A percentile compares a stretch with the other conserved stretches of the same genome.
These are phyloP conservation scores for Huntiella bhutanensis DNA, from an alignment of 2,329 filamentous ascomycete species.

Conservation along the genomic window DNA sequence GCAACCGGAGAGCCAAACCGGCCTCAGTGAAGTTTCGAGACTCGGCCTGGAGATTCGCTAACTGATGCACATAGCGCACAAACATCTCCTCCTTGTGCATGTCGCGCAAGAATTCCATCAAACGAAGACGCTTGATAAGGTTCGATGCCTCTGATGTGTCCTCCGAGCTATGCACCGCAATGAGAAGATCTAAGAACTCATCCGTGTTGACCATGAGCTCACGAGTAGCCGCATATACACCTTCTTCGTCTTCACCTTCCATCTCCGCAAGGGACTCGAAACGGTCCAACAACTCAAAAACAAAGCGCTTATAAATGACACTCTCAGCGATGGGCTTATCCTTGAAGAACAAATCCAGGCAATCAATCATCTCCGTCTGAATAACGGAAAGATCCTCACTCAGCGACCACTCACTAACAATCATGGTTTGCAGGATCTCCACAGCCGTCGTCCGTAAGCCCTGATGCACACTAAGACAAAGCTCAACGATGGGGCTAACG, in stretches of 20 bases:
- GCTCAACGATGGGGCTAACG: constrained; percentile 76
- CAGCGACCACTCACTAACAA: constrained; percentile 92
- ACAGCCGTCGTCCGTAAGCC: constrained; percentile 78
- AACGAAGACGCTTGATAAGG: constrained; percentile 68
- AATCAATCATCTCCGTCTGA: constrained; percentile 93
- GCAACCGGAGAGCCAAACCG: constrained; percentile 70
- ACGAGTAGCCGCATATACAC: constrained; percentile 55
- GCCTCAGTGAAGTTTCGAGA: constrained; percentile 71
- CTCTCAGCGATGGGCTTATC: constrained; percentile 72
- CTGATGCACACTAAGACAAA: constrained; percentile 90
- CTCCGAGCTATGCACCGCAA: constrained; percentile 69
- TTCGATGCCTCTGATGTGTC: constrained; percentile 55
- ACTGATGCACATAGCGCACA: constrained; percentile 83
- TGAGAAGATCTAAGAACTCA: constrained; percentile 75
- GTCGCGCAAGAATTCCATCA: constrained; percentile 93
- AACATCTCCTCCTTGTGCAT: constrained; percentile 97
- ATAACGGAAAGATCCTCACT: constrained; percentile 82
- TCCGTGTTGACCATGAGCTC: constrained; percentile 71
- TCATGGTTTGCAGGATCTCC: constrained; percentile 91
- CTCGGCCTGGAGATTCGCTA: constrained; percentile 58
- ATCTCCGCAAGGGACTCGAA: constrained; percentile 53
- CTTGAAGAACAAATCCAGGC: constrained; percentile 77
- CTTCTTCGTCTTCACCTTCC: constrained; percentile 35
- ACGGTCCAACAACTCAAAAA: constrained; percentile 62
- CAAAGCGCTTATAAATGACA: constrained; percentile 80